Evolutionary conservation across 352 stramenopile species (phyloP).

Genomic region (Globisporangium paroecandrum): DNA sequence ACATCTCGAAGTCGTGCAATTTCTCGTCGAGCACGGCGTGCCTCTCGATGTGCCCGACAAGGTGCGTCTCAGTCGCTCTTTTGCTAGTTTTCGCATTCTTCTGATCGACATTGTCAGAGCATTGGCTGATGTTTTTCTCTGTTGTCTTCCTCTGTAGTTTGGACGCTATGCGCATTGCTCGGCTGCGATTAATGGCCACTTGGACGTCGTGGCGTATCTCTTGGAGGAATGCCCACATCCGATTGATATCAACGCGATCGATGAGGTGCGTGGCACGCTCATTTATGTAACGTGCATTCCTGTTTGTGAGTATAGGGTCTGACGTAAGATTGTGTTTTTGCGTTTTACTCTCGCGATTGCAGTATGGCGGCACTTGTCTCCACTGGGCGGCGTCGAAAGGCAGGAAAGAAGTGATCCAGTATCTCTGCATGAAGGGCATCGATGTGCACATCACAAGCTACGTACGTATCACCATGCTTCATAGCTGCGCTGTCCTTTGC

Average conservation of each 20-base stretch:
- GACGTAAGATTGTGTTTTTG: background rate
- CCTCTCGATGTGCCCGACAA: constrained; percentile 81
- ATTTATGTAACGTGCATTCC: background rate
- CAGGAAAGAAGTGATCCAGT: constrained; percentile 85
- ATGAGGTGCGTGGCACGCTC: constrained; percentile 44
- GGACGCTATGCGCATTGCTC: constrained; percentile 77
- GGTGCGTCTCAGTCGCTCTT: constrained; percentile 14
- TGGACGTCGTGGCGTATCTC: constrained; percentile 82
- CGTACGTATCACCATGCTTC: constrained; percentile 30
- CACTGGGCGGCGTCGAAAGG: constrained; percentile 84
- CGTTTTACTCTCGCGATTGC: background rate
- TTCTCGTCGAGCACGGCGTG: constrained; percentile 77
- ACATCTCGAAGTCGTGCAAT: constrained; percentile 83
- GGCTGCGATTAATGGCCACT: constrained; percentile 80
- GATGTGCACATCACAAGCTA: constrained; percentile 89
- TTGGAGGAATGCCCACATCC: constrained; percentile 75
- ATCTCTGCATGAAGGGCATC: constrained; percentile 86
- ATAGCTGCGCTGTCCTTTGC: background rate
- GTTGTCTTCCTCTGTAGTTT: constrained; percentile 28
- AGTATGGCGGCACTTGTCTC: constrained; percentile 84
- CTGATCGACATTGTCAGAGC: background rate
- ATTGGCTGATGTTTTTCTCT: background rate
- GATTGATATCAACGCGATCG: constrained; percentile 86
- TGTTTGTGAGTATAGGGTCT: background rate
- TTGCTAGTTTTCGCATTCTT: background rate